These are phyloP conservation scores for Phytophthora pseudosyringae DNA, from an alignment of 352 stramenopile genomes.

Conservation along the genomic window DNA sequence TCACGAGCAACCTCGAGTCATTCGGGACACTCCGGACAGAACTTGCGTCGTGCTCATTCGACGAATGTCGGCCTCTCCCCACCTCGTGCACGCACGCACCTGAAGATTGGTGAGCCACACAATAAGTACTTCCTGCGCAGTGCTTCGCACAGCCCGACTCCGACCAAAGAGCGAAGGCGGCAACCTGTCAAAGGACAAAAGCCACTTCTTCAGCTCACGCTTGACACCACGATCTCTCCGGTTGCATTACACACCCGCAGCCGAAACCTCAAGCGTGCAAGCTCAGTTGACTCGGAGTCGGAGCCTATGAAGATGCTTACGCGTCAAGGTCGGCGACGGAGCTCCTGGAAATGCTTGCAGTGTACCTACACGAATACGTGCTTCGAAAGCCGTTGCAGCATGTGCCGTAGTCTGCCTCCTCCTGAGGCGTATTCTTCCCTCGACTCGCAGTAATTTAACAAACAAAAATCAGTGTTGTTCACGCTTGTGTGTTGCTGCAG, in stretches of 20 bases:
- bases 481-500: neutral
- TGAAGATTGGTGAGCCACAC: slow-evolving; percentile 32
- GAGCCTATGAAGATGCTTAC: slow-evolving; percentile 43
- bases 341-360: slow-evolving; percentile 59
- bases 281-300: slow-evolving; percentile 20
- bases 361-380: slow-evolving; percentile 84
- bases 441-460: slow-evolving; percentile 37
- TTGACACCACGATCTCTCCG: slow-evolving; percentile 39
- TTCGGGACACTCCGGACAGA: slow-evolving; percentile 20
- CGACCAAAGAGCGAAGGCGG: slow-evolving; percentile 32
- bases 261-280: slow-evolving; percentile 26
- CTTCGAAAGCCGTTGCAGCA: slow-evolving; percentile 73
- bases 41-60: slow-evolving; percentile 26
- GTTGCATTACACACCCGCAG: slow-evolving; percentile 45
- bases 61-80: slow-evolving; percentile 22
- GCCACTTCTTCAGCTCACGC: slow-evolving; percentile 47
- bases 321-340: slow-evolving; percentile 37
- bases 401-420: slow-evolving; percentile 55
- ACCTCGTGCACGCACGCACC: slow-evolving; percentile 18
- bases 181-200: slow-evolving; percentile 32
- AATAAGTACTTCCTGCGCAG: slow-evolving; percentile 47
- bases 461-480: slow-evolving; percentile 26
- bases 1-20: slow-evolving; percentile 28
- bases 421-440: slow-evolving; percentile 29
- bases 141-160: slow-evolving; percentile 41